Evolutionary conservation across 164 flowering plant species (phyloP).

Genomic region (Sextonia rubra): DNA sequence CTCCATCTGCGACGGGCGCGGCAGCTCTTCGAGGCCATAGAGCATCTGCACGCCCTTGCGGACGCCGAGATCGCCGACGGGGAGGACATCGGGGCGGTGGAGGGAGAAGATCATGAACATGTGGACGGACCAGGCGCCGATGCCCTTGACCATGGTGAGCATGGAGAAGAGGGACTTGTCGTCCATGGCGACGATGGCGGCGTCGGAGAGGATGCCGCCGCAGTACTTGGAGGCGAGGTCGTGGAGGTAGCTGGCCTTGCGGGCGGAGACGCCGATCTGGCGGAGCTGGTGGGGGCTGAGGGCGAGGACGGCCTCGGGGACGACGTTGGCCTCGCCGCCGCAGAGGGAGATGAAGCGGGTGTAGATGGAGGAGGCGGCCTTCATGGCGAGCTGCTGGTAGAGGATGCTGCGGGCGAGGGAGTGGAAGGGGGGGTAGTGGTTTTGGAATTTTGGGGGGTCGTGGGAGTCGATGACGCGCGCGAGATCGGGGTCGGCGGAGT

Average conservation of each 20-base stretch:
- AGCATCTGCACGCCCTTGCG: constrained; percentile 85
- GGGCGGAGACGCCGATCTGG: constrained; percentile 85
- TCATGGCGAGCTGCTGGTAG: constrained; percentile 89
- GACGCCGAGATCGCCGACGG: constrained; percentile 75
- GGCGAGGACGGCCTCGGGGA: constrained; percentile 61
- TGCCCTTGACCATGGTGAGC: constrained; percentile 98
- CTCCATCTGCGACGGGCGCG: constrained; percentile 95
- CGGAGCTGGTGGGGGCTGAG: constrained; percentile 67
- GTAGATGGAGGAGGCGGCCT: constrained; percentile 88
- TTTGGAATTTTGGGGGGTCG: constrained; percentile 63
- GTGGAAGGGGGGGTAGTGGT: constrained; percentile 66
- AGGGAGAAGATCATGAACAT: constrained; percentile 97
- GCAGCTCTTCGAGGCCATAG: constrained; percentile 65
- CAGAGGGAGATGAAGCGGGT: constrained; percentile 75
- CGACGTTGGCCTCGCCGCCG: constrained; percentile 70
- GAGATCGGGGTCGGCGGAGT: constrained; percentile 56
- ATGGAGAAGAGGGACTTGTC: constrained; percentile 83
- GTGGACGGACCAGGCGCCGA: constrained; percentile 96
- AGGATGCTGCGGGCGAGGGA: constrained; percentile 79
- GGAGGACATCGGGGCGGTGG: constrained; percentile 92
- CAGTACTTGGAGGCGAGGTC: constrained; percentile 85
- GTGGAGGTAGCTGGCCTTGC: constrained; percentile 85
- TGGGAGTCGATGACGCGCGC: constrained; percentile 54
- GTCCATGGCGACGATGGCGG: constrained; percentile 74
- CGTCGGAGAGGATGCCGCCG: constrained; percentile 72